phyloP scores from a whole-genome alignment of 306 rosid species.

The Prunus armeniaca region DNA sequence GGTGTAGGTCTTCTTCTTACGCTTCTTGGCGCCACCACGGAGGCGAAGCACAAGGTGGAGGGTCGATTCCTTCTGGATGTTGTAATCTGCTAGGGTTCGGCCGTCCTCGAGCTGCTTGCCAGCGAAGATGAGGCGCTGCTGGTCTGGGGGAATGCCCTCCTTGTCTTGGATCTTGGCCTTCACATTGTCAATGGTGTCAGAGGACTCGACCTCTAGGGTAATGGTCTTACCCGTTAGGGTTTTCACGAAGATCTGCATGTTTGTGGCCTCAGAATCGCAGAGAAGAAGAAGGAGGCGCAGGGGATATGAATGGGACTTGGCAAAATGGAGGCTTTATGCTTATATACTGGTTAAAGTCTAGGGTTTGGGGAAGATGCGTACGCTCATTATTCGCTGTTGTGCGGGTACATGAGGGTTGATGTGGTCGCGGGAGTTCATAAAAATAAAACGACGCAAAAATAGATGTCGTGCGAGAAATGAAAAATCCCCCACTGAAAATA shows the following conservation, averaged over 20 bases:
- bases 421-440: neutral
- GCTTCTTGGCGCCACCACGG: slow-evolving; percentile 92
- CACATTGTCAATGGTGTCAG: slow-evolving; percentile 90
- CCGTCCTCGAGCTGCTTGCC: slow-evolving; percentile 96
- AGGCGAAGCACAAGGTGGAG: slow-evolving; percentile 91
- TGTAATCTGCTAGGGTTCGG: slow-evolving; percentile 91
- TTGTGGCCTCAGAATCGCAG: slow-evolving; percentile 13
- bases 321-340: neutral
- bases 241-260: slow-evolving; percentile 94
- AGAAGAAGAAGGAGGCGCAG: neutral
- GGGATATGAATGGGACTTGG: too few relatives aligned
- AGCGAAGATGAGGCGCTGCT: slow-evolving; percentile 92
- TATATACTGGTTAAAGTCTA: neutral
- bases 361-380: neutral
- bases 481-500: neutral
- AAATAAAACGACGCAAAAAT: neutral
- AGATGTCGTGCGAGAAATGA: neutral
- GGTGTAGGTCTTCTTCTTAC: slow-evolving; percentile 98
- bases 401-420: neutral
- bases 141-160: slow-evolving; percentile 95
- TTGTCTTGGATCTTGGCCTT: slow-evolving; percentile 95
- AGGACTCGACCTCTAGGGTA: slow-evolving; percentile 89
- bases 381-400: neutral
- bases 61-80: slow-evolving; percentile 91
- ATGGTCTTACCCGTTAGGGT: slow-evolving; percentile 95